Percentiles rank a stretch among this genome's conserved stretches.
These are phyloP conservation scores for Fragilaria radians DNA, from an alignment of 108 stramenopile species.

Conservation along the genomic window DNA sequence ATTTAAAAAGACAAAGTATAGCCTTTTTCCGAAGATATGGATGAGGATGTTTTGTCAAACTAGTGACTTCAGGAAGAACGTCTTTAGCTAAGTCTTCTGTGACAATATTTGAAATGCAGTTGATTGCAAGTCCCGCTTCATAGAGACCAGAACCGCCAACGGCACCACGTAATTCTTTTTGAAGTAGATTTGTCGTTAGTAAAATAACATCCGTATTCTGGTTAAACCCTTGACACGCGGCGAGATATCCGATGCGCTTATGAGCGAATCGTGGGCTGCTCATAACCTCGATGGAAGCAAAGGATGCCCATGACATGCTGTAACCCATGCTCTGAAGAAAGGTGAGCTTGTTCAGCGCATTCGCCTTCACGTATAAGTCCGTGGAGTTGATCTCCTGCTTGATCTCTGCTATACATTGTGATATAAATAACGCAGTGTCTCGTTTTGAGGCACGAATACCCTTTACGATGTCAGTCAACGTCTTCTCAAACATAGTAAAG, in stretches of 20 bases:
- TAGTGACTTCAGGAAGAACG: conserved; percentile 83
- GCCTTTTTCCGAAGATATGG: conserved; percentile 98
- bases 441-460: conserved; percentile 96
- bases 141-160: conserved; percentile 69
- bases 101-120: conserved; percentile 95
- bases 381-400: conserved; percentile 89
- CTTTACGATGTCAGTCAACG: conserved; percentile 91
- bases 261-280: conserved; percentile 90
- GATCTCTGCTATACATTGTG: conserved; percentile 92
- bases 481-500: conserved; percentile 89
- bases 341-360: conserved; percentile 96
- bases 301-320: conserved; percentile 94
- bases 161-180: conserved; percentile 91
- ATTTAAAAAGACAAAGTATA: conserved; percentile 91
- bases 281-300: conserved; percentile 95
- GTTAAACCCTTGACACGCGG: conserved; percentile 91
- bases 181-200: conserved; percentile 94
- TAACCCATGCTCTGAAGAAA: conserved; percentile 98
- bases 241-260: conserved; percentile 94
- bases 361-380: conserved; percentile 89
- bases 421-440: conserved; percentile 91
- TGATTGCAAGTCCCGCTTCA: conserved; percentile 95
- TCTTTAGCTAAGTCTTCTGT: conserved; percentile 92
- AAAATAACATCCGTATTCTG: conserved; percentile 95
- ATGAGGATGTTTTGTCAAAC: conserved; percentile 77